Base-by-base conservation (phyloP, 2,329 filamentous ascomycete genomes). In the Exophiala calicioides region DNA sequence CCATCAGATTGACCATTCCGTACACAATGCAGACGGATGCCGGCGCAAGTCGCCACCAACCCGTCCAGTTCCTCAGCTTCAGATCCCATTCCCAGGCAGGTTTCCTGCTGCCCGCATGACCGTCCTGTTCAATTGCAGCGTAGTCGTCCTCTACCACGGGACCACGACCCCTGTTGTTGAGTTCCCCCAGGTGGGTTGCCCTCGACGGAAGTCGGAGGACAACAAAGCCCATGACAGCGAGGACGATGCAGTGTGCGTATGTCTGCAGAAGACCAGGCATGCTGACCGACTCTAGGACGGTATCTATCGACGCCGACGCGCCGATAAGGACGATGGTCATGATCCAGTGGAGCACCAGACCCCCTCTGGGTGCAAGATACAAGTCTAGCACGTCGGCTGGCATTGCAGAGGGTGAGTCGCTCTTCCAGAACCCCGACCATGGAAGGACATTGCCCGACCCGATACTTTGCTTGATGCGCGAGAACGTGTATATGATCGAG, bases 391-490 rank as follows among this genome's bases (percentile, higher is more conserved):
- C 33, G 20, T 35, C 33, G 19, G 8, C 33, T 8, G 20, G 33
- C 3, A 18, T 13, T 8, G 18, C 18, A 13, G 33, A n/a, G 1
- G 33, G 33, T 13, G 33, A 35, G 33, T 35, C 33, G 18, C 33
- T 35, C 33, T 35, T 35, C 33, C 33, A 35, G 33, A 35, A 35
- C 13, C 24, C 18, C 18, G 33, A 35, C 33, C 33, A 35, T 9
- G 33, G 33, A 9, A 35, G 19, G 5, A 35, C 15, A 35, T 35
- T 35, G 18, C 33, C 33, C 9, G 33, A 35, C 4, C 33, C 33
- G 5, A 35, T 35, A 21, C 33, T 35, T 23, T 35, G 33, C 33
- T 35, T 35, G 33, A 35, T 35, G 33, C 33, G 33, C 18, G 33
- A 35, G 19, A 35, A 35, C 8, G 33, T 35, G 33, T 35, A 35